Conservation (phyloP, 176 grass and related monocot species). For the Chloris gayana region DNA sequence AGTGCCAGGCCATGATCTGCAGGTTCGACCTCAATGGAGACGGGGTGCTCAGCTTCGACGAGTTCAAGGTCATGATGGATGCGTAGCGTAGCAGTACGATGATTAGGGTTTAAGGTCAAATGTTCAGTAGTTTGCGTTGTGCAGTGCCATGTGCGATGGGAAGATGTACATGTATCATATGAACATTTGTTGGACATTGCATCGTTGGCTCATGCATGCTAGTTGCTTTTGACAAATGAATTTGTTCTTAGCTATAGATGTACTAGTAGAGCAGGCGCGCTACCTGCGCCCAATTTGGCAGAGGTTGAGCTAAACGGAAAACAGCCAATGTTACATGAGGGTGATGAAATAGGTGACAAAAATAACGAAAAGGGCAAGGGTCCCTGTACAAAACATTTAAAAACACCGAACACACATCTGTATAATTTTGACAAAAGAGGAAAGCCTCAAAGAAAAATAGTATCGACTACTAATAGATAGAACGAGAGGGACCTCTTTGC, state of each 20-base stretch:
- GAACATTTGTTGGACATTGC: neutral
- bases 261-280: too few relatives aligned
- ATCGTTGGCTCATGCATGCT: neutral
- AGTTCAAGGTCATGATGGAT: constrained; percentile 50
- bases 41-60: constrained; percentile 36
- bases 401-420: too few relatives aligned
- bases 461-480: too few relatives aligned
- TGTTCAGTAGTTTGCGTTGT: neutral
- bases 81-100: neutral
- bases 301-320: too few relatives aligned
- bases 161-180: neutral
- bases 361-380: too few relatives aligned
- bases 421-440: too few relatives aligned
- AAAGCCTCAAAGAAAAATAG: too few relatives aligned
- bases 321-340: too few relatives aligned
- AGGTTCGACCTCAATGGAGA: constrained; percentile 49
- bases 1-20: constrained; percentile 42
- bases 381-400: too few relatives aligned
- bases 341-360: too few relatives aligned
- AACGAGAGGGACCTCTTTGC: too few relatives aligned
- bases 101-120: neutral
- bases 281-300: too few relatives aligned
- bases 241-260: neutral
- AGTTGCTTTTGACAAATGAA: neutral
- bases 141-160: neutral